Evolutionary conservation across 2,329 filamentous ascomycete genomes (phyloP).

Genomic region (Penicillium oxalicum): DNA sequence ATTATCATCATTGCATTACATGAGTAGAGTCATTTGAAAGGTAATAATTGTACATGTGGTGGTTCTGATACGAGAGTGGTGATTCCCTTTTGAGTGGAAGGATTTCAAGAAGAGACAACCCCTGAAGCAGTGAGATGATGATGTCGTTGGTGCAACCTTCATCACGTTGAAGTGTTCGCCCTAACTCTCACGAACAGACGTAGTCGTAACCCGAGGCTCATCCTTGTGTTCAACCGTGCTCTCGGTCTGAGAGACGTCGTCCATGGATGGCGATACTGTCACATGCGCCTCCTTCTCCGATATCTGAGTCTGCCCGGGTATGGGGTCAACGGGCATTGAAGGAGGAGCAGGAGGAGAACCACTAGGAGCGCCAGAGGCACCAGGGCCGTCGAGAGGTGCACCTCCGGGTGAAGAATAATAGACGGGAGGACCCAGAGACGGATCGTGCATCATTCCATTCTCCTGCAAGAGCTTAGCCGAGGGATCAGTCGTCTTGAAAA

Average conservation of each 20-base stretch:
- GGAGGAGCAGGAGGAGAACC: not conserved
- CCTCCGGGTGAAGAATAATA: not conserved
- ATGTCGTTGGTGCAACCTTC: no score
- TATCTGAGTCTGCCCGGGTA: not conserved
- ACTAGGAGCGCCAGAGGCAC: not conserved
- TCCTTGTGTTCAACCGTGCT: slow-evolving; percentile 3
- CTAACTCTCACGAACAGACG: slow-evolving; percentile 7
- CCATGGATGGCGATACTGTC: not conserved
- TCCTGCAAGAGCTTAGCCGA: slow-evolving; percentile 5
- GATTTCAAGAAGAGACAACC: no score
- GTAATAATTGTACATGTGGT: no score
- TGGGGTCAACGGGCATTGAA: slow-evolving; percentile 4
- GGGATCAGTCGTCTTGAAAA: slow-evolving; percentile 8
- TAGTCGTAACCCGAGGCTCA: slow-evolving; percentile 1
- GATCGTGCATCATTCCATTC: not conserved
- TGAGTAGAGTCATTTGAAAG: not conserved
- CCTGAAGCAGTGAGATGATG: no score
- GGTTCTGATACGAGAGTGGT: no score
- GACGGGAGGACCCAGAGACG: not conserved
- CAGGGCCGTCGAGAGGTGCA: no score
- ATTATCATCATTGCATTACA: not conserved
- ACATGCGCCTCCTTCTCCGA: not conserved
- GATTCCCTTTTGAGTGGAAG: no score
- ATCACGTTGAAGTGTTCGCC: not conserved
- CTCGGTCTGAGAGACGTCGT: not conserved